A percentile compares a stretch with the other conserved stretches of the same genome.
These are phyloP conservation scores for Antrodiella citrinella DNA, from an alignment of 768 basidiomycete genomes.

Conservation along the genomic window DNA sequence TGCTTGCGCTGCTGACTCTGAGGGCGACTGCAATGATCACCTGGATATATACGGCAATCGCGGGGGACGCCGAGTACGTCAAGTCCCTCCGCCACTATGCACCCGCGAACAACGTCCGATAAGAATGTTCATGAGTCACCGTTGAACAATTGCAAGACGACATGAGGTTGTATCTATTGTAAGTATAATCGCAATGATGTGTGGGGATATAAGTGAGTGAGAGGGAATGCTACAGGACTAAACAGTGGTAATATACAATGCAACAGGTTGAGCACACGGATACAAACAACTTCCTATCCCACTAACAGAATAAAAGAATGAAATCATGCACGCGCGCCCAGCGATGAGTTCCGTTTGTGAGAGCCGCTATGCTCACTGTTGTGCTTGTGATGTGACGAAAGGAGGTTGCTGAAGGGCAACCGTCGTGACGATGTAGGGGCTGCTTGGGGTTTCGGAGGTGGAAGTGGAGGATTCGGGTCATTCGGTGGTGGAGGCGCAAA, in stretches of 20 bases:
- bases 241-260: not conserved
- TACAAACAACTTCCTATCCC: not conserved
- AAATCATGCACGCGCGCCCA: conserved; percentile 13
- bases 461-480: conserved; percentile 31
- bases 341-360: conserved; percentile 38
- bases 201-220: not conserved
- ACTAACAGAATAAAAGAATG: not conserved
- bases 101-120: not conserved
- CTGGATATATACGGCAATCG: not conserved
- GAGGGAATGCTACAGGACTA: conserved; percentile 1
- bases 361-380: conserved; percentile 24
- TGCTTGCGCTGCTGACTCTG: no score
- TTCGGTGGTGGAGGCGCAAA: conserved; percentile 58
- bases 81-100: not conserved
- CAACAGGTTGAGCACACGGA: not conserved
- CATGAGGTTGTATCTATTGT: not conserved
- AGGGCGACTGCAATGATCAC: not conserved
- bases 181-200: not conserved
- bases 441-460: conserved; percentile 55
- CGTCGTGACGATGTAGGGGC: conserved; percentile 37
- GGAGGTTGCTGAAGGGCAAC: conserved; percentile 53
- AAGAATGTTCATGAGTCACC: not conserved
- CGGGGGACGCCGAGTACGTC: not conserved
- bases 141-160: not conserved
- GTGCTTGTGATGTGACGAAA: conserved; percentile 27